Conservation (phyloP, 257 asterid species). For the Fraxinus pennsylvanica region DNA sequence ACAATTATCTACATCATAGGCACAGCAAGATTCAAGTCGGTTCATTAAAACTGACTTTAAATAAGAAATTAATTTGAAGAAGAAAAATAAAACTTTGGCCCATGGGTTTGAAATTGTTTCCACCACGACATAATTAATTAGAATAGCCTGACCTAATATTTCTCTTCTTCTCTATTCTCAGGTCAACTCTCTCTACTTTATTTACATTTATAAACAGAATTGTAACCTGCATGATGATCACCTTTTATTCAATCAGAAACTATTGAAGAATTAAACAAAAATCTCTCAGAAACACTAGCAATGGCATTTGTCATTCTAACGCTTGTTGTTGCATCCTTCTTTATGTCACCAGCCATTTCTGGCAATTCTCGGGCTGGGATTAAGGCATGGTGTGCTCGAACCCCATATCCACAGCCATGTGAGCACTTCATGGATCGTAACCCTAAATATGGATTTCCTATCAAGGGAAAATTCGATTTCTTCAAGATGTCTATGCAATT, state of each 20-base stretch:
- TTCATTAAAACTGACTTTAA: background rate
- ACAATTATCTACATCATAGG: background rate
- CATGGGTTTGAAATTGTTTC: background rate
- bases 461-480: conserved; percentile 58
- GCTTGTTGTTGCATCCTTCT: conserved; percentile 26
- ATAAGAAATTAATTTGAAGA: background rate
- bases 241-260: background rate
- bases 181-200: background rate
- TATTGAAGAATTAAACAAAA: background rate
- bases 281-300: background rate
- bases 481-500: conserved; percentile 46
- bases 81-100: background rate
- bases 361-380: conserved; percentile 27
- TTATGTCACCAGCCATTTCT: conserved; percentile 37
- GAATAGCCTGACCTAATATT: background rate
- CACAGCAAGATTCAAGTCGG: background rate
- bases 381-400: conserved; percentile 69
- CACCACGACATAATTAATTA: no score
- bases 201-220: background rate
- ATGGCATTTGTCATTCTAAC: conserved; percentile 29
- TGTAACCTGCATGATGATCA: no score
- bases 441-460: conserved; percentile 44
- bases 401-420: conserved; percentile 73
- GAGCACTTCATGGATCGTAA: conserved; percentile 54
- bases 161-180: background rate